Evolutionary conservation across 2,329 filamentous ascomycete species (phyloP).

Genomic region (Stagonosporopsis vannaccii): DNA sequence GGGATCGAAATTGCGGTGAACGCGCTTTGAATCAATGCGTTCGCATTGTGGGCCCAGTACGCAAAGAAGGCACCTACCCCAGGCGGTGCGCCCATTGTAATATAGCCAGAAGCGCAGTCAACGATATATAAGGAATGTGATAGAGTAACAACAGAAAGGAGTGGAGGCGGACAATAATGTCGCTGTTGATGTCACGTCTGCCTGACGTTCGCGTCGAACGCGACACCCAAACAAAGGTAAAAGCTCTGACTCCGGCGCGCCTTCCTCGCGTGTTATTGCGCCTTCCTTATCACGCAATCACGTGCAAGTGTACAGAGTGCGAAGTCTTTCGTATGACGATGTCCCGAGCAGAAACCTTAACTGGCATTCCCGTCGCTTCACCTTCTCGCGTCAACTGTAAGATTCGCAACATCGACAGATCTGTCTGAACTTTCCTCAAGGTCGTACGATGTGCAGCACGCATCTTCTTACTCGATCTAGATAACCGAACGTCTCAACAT

Average conservation of each 20-base stretch:
- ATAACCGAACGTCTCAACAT: not conserved
- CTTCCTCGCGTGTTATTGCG: slow-evolving; percentile 6
- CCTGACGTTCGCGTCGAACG: slow-evolving; percentile 7
- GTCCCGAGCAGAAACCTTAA: slow-evolving; percentile 3
- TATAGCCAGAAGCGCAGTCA: not conserved
- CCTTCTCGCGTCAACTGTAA: slow-evolving; percentile 4
- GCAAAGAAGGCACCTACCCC: slow-evolving; percentile 28
- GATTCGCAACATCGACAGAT: not conserved
- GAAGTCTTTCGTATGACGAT: not conserved
- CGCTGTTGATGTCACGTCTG: slow-evolving; percentile 10
- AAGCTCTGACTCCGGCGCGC: slow-evolving; percentile 18
- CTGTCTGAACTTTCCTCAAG: not conserved
- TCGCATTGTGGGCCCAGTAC: slow-evolving; percentile 11
- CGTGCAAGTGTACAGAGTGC: not conserved
- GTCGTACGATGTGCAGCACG: not conserved
- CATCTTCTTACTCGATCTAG: not conserved
- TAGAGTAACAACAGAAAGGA: not conserved
- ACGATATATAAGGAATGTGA: not conserved
- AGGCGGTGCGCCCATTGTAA: slow-evolving; percentile 31
- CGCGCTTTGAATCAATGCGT: slow-evolving; percentile 7
- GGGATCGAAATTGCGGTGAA: slow-evolving; percentile 2
- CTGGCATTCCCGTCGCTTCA: not conserved
- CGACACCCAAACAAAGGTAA: slow-evolving; percentile 9
- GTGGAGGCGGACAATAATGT: not conserved
- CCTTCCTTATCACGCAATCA: slow-evolving; percentile 15